Base-by-base conservation (phyloP, 495 filamentous ascomycete species). In the Tuber aestivum region DNA sequence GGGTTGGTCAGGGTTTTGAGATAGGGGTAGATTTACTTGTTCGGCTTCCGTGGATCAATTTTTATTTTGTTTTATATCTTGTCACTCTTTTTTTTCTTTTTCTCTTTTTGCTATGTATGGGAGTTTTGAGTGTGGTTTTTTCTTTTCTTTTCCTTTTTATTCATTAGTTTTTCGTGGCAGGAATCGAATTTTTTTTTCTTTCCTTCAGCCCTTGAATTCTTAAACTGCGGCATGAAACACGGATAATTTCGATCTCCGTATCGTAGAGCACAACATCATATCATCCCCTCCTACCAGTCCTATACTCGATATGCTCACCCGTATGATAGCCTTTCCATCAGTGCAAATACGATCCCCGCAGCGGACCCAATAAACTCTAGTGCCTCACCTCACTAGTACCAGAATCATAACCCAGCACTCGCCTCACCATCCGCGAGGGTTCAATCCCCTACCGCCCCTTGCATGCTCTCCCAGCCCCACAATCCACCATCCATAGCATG, bases 1-100 rank as follows among this genome's bases (percentile, higher is more conserved):
- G 21, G n/a, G 41, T 9, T 78, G 76, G 76, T 37, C 74, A 5
- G 76, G 75, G 1, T 72, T 78, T 56, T 78, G 38, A 77, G 40
- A 40, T 35, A 3, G 42, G 27, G 18, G 41, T 77, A 35, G 70
- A 45, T 45, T 75, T 69, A 12, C 40, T 69, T 70, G 56, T 41
- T 71, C 16, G 70, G 70, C n/a, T 71, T 44, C 23, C 0, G 20
- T 27, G 16, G 70, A 23, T 18, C 3, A 32, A 14, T 41, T 44
- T 72, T 72, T 71, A 32, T 42, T 42, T 42, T 42, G 27, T n/a
- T 23, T 72, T 37, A 40, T 41, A 32, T 23, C 40, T 72, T 44
- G 37, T 45, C 41, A 6, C 40, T 40, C 40, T 44, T 27, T 21
- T 27, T 20, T 41, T 32, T 72, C n/a, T 18, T 41, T 32, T 9